Percentiles rank a stretch among this genome's conserved stretches.
Evolutionary conservation across 2,329 filamentous ascomycete genomes (phyloP).

Genomic region (Ceratocystiopsis sp.): DNA sequence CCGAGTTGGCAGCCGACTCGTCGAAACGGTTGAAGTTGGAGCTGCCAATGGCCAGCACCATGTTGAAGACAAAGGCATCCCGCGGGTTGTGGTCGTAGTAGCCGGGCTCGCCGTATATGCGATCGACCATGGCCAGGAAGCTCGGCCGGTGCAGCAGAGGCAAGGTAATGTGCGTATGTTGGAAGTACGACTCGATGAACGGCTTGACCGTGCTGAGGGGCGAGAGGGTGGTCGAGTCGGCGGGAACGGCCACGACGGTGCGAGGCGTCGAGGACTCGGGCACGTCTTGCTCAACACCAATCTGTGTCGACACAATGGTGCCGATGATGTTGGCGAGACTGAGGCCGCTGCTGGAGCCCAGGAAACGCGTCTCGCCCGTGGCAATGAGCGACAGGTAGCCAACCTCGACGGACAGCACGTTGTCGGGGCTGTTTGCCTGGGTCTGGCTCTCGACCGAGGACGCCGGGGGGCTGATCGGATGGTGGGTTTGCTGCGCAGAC

Average conservation of each 20-base stretch:
- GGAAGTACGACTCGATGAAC: slow-evolving; percentile 7
- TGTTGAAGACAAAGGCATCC: slow-evolving; percentile 6
- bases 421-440: neutral
- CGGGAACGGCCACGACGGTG: neutral
- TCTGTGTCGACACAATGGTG: slow-evolving; percentile 1
- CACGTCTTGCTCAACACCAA: neutral
- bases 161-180: slow-evolving; percentile 8
- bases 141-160: slow-evolving; percentile 8
- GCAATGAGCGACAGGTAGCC: slow-evolving; percentile 2
- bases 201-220: neutral
- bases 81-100: slow-evolving; percentile 2
- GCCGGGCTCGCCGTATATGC: slow-evolving; percentile 4
- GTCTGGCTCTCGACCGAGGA: neutral
- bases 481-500: neutral
- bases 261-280: neutral
- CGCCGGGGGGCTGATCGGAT: neutral
- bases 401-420: slow-evolving; percentile 1
- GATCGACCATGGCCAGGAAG: slow-evolving; percentile 6
- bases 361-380: slow-evolving; percentile 6
- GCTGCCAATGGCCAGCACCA: slow-evolving; percentile 6
- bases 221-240: neutral
- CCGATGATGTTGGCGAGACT: slow-evolving; percentile 4
- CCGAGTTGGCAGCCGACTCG: neutral
- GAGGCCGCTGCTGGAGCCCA: slow-evolving; percentile 8
- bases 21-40: slow-evolving; percentile 4